These are phyloP conservation scores for Herpetospermum pedunculosum DNA, from an alignment of 306 rosid genomes.

Conservation along the genomic window DNA sequence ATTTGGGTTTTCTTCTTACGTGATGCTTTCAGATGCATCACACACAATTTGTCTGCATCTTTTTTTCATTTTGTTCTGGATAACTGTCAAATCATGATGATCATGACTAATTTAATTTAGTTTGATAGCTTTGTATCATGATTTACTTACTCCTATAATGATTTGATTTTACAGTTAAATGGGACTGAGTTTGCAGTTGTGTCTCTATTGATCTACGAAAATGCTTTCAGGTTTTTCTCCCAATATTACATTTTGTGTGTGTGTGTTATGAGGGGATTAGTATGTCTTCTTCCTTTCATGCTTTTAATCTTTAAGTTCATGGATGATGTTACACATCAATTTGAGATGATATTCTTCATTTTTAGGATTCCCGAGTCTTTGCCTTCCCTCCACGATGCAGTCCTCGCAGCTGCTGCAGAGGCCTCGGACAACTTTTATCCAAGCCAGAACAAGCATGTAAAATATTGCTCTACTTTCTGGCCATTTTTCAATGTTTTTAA, in stretches of 20 bases:
- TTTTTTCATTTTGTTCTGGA: not conserved
- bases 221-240: conserved; percentile 51
- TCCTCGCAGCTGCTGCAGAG: conserved; percentile 55
- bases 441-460: conserved; percentile 46
- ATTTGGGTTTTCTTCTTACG: not conserved
- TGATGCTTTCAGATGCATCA: not conserved
- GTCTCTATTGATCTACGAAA: conserved; percentile 45
- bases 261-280: not conserved
- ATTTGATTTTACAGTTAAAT: conserved; percentile 47
- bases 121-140: conserved; percentile 3
- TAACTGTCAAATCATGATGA: not conserved
- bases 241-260: conserved; percentile 9
- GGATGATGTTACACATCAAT: not conserved
- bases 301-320: not conserved
- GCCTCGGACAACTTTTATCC: conserved; percentile 29
- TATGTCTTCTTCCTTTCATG: conserved; percentile 8
- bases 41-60: not conserved
- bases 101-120: not conserved
- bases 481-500: conserved; percentile 13
- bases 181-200: conserved; percentile 55
- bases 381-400: conserved; percentile 68
- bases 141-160: conserved; percentile 6
- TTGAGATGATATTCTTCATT: not conserved
- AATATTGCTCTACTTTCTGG: conserved; percentile 15
- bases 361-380: conserved; percentile 54